Percentiles rank a stretch among this genome's conserved stretches.
Conservation (phyloP, 208 protist species). For the Trypanosoma melophagium region DNA sequence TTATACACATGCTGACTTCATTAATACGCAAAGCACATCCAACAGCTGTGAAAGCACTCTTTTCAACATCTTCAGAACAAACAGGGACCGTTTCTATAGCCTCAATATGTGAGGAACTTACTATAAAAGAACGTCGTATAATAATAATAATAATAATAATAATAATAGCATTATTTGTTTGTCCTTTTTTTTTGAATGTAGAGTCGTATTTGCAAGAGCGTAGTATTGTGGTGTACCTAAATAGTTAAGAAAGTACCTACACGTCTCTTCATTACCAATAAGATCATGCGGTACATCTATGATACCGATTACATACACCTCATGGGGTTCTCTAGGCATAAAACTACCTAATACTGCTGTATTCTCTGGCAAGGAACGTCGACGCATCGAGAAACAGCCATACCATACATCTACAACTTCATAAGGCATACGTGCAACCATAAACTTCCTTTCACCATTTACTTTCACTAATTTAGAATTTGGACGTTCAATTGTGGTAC, state of each 20-base stretch:
- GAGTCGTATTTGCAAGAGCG: slow-evolving; percentile 47
- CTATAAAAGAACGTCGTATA: slow-evolving; percentile 60
- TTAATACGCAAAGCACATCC: slow-evolving; percentile 62
- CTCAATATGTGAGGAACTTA: slow-evolving; percentile 61
- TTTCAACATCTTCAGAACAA: slow-evolving; percentile 31
- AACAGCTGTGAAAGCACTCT: slow-evolving; percentile 50
- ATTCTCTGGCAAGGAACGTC: slow-evolving; percentile 44
- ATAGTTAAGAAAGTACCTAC: slow-evolving; percentile 54
- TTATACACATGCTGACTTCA: slow-evolving; percentile 51
- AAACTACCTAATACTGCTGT: slow-evolving; percentile 60
- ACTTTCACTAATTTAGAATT: slow-evolving; percentile 32
- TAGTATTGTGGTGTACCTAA: slow-evolving; percentile 48
- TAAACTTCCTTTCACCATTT: slow-evolving; percentile 52
- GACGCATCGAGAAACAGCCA: slow-evolving; percentile 71
- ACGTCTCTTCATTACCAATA: slow-evolving; percentile 49
- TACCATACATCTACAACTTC: slow-evolving; percentile 84
- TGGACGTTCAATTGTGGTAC: slow-evolving; percentile 66
- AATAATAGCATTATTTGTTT: slow-evolving; percentile 53
- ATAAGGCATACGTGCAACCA: slow-evolving; percentile 70
- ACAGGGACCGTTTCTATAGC: slow-evolving; percentile 39
- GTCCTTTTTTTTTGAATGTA: slow-evolving; percentile 37
- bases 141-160: slow-evolving; percentile 68
- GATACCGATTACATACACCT: slow-evolving; percentile 74
- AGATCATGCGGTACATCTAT: slow-evolving; percentile 51
- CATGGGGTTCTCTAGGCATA: slow-evolving; percentile 60